These are phyloP conservation scores for Cadophora sp. DNA, from an alignment of 2,329 filamentous ascomycete species.

Conservation along the genomic window DNA sequence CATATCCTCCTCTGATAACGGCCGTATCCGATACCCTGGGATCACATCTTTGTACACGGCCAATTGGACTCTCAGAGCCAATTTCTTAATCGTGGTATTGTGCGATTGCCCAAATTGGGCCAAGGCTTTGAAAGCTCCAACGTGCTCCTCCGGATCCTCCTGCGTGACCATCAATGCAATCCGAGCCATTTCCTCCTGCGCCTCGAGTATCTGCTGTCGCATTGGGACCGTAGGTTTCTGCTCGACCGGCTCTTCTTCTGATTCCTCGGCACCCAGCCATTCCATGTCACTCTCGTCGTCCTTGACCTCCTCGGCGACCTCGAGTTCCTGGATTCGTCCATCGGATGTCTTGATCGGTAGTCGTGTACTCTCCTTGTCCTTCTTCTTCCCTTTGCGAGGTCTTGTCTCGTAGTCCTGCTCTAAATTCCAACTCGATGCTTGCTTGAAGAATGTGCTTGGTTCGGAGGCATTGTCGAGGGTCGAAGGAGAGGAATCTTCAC, in stretches of 20 bases:
- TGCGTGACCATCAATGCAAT: constrained; percentile 78
- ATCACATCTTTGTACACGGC: constrained; percentile 96
- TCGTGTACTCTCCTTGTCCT: constrained; percentile 71
- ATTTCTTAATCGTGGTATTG: constrained; percentile 79
- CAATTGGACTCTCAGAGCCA: constrained; percentile 85
- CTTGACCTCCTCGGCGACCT: constrained; percentile 57
- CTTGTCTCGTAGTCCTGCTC: constrained; percentile 90
- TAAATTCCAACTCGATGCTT: constrained; percentile 84
- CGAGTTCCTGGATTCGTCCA: constrained; percentile 70
- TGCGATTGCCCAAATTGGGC: constrained; percentile 74
- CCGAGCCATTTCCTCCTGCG: constrained; percentile 91
- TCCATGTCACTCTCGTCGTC: constrained; percentile 66
- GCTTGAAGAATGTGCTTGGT: constrained; percentile 64
- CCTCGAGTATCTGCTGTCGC: constrained; percentile 80
- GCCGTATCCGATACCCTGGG: constrained; percentile 92
- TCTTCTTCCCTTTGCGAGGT: constrained; percentile 77
- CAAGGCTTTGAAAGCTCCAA: constrained; percentile 78
- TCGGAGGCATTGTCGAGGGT: constrained; percentile 39
- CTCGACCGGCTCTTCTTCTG: constrained; percentile 55
- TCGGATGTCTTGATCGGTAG: constrained; percentile 88
- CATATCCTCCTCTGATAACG: constrained; percentile 75
- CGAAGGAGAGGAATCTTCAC: constrained; percentile 48
- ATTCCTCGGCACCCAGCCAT: constrained; percentile 64
- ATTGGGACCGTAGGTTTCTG: constrained; percentile 71
- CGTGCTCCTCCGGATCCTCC: constrained; percentile 91